Percentiles rank a stretch among this genome's conserved stretches.
Evolutionary conservation across 306 rosid species (phyloP).

Genomic region (Rosa rugosa): DNA sequence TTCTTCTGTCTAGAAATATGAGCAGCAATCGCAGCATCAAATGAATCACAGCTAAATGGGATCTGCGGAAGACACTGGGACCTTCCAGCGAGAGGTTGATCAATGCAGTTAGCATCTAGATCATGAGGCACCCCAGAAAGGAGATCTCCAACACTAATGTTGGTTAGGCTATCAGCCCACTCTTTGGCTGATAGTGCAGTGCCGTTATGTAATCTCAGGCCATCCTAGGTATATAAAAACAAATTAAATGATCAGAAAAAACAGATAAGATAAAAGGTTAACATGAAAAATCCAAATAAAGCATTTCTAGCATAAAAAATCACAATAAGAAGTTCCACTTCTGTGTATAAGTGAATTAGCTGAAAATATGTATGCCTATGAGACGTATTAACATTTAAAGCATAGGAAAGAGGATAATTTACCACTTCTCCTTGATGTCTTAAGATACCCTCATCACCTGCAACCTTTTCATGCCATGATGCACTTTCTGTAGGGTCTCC

Average conservation of each 20-base stretch:
- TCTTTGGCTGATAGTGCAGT: slow-evolving; percentile 72
- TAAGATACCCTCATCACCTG: slow-evolving; percentile 43
- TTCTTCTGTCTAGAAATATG: slow-evolving; percentile 77
- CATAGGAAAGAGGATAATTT: slow-evolving; percentile 26
- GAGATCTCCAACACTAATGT: slow-evolving; percentile 85
- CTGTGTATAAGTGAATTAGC: not conserved
- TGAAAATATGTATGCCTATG: not conserved
- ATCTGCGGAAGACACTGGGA: slow-evolving; percentile 64
- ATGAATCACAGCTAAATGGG: slow-evolving; percentile 88
- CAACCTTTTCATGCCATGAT: slow-evolving; percentile 44
- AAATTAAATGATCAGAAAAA: slow-evolving; percentile 1
- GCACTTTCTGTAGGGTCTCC: slow-evolving; percentile 37
- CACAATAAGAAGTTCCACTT: not conserved
- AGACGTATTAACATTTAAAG: not conserved
- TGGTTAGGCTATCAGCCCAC: slow-evolving; percentile 99
- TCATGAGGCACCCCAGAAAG: slow-evolving; percentile 65
- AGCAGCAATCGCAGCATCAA: slow-evolving; percentile 99
- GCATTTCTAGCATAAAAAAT: not conserved
- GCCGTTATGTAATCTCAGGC: slow-evolving; percentile 52
- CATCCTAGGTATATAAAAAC: slow-evolving; percentile 47
- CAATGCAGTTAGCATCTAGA: slow-evolving; percentile 45
- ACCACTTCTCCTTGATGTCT: slow-evolving; percentile 62
- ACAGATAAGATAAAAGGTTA: not conserved
- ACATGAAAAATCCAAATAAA: not conserved
- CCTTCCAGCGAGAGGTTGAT: slow-evolving; percentile 49